A percentile compares a stretch with the other conserved stretches of the same genome.
Conservation (phyloP, 2,329 filamentous ascomycete genomes). For the Grosmannia penicillata region DNA sequence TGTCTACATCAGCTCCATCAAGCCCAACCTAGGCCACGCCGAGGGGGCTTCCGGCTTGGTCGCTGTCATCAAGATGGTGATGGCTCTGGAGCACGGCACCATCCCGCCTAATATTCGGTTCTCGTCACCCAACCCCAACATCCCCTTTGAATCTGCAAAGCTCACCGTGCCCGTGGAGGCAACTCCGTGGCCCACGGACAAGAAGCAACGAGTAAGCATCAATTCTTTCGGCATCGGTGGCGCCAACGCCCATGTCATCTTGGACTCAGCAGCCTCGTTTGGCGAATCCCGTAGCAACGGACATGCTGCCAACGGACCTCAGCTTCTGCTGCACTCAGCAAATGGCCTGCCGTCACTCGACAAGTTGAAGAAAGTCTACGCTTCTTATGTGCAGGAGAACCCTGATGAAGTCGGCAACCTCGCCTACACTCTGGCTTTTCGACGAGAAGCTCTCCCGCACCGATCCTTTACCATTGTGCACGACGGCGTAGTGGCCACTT, state of each 20-base stretch:
- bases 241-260: constrained; percentile 18
- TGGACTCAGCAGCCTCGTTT: background rate
- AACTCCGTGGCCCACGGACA: constrained; percentile 17
- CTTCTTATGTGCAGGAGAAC: background rate
- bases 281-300: no score
- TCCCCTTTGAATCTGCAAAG: constrained; percentile 14
- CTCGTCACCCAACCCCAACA: constrained; percentile 15
- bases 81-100: constrained; percentile 5
- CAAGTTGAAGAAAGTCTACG: background rate
- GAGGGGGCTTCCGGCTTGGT: background rate
- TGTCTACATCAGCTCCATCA: background rate
- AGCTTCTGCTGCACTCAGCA: background rate
- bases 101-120: constrained; percentile 27
- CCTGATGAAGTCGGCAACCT: background rate
- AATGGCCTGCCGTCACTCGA: background rate
- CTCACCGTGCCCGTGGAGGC: constrained; percentile 16
- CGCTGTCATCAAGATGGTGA: constrained; percentile 13
- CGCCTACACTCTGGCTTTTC: background rate
- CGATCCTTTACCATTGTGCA: background rate
- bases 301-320: background rate
- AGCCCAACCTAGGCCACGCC: background rate
- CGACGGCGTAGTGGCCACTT: constrained; percentile 4
- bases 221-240: constrained; percentile 23
- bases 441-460: background rate
- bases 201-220: constrained; percentile 14